These are phyloP conservation scores for Agaricus blazei DNA, from an alignment of 768 basidiomycete genomes.

Conservation along the genomic window DNA sequence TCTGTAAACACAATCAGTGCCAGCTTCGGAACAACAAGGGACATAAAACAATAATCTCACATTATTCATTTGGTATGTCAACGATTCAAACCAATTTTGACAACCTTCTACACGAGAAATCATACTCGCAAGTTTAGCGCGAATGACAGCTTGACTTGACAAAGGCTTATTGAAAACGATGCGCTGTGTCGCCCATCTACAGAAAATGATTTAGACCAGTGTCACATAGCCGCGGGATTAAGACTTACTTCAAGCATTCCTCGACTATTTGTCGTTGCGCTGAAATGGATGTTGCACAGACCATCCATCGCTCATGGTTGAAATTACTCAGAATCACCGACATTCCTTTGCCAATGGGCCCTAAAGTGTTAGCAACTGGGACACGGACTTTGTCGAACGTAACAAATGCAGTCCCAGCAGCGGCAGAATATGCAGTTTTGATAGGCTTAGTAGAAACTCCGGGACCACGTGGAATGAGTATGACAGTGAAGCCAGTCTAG, in stretches of 20 bases:
- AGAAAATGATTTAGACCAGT: not conserved
- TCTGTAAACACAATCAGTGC: conserved; percentile 36
- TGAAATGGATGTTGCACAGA: conserved; percentile 61
- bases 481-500: conserved; percentile 71
- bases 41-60: conserved; percentile 30
- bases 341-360: conserved; percentile 79
- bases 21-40: not conserved
- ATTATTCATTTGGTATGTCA: conserved; percentile 92
- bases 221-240: not conserved
- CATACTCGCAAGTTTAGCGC: conserved; percentile 84
- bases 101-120: conserved; percentile 82
- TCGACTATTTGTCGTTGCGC: conserved; percentile 81
- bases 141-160: conserved; percentile 78
- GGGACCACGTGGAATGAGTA: conserved; percentile 68
- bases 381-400: conserved; percentile 80
- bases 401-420: conserved; percentile 87
- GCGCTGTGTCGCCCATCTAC: conserved; percentile 84
- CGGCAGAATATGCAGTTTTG: conserved; percentile 88
- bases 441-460: conserved; percentile 82
- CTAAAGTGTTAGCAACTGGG: conserved; percentile 84
- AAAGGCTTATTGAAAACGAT: conserved; percentile 89
- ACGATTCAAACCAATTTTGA: conserved; percentile 85
- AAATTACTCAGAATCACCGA: conserved; percentile 81
- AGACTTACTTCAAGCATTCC: conserved; percentile 75
- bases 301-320: conserved; percentile 91